Evolutionary conservation across 2,329 filamentous ascomycete species (phyloP).

Genomic region (Talaromyces funiculosus): DNA sequence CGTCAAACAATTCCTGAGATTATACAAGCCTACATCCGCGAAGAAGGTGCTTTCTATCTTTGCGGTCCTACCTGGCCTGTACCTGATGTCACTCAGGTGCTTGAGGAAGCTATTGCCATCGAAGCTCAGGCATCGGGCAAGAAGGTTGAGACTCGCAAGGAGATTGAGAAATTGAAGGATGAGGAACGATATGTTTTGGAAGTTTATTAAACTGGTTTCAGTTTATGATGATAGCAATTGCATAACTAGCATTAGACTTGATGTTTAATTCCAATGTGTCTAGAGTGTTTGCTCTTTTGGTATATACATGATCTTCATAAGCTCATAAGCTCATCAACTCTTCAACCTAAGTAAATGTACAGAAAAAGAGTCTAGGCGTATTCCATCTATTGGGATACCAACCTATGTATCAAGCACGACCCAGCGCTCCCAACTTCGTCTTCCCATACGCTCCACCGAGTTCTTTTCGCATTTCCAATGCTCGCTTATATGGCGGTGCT

Average conservation of each 20-base stretch:
- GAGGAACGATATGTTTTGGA: conserved; percentile 89
- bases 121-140: conserved; percentile 63
- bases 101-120: conserved; percentile 81
- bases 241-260: conserved; percentile 6
- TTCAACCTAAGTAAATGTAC: not conserved
- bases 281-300: not conserved
- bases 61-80: conserved; percentile 98
- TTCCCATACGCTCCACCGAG: conserved; percentile 73
- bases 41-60: conserved; percentile 92
- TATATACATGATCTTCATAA: conserved; percentile 5
- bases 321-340: not conserved
- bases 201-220: conserved; percentile 65
- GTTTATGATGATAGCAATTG: not conserved
- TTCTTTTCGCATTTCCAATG: conserved; percentile 73
- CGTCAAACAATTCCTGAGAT: conserved; percentile 78
- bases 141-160: conserved; percentile 80
- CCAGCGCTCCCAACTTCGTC: conserved; percentile 45
- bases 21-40: conserved; percentile 74
- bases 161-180: conserved; percentile 97
- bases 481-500: conserved; percentile 88
- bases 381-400: not conserved
- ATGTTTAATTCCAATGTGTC: not conserved
- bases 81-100: conserved; percentile 87
- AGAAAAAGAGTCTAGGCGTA: not conserved
- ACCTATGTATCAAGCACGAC: conserved; percentile 15